These are phyloP conservation scores for Parietaria judaica DNA, from an alignment of 306 rosid species.

Conservation along the genomic window DNA sequence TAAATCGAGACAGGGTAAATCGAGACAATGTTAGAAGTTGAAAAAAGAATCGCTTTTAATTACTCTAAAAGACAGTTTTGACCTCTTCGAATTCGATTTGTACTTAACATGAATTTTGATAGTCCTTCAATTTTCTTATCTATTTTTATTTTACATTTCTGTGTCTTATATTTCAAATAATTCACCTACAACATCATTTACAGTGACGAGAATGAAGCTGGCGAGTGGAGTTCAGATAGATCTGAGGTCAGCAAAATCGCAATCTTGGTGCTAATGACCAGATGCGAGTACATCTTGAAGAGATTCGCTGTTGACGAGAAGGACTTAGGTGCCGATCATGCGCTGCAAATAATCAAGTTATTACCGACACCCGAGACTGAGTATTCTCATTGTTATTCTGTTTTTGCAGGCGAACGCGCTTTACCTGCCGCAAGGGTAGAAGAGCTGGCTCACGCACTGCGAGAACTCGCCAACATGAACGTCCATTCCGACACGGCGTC, in stretches of 20 bases:
- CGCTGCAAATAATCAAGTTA: background rate
- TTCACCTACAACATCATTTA: constrained; percentile 10
- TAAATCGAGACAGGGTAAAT: no score
- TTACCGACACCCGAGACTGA: constrained; percentile 2
- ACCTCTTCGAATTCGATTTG: no score
- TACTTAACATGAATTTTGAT: no score
- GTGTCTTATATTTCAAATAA: no score
- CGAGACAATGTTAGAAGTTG: no score
- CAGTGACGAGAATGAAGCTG: constrained; percentile 43
- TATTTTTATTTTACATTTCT: no score
- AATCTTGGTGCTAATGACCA: constrained; percentile 52
- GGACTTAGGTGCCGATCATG: constrained; percentile 45
- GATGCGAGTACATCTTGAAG: constrained; percentile 73
- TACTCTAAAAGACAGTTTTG: no score
- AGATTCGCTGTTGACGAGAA: constrained; percentile 72
- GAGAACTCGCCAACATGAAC: constrained; percentile 56
- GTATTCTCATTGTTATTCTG: background rate
- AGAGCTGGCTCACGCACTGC: constrained; percentile 64
- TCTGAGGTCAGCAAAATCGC: constrained; percentile 82
- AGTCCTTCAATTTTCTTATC: no score
- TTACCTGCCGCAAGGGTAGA: constrained; percentile 79
- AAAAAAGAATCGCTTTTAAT: no score
- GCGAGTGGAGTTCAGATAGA: constrained; percentile 58
- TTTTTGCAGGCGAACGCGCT: constrained; percentile 59
- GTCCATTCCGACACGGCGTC: constrained; percentile 61